phyloP scores from a whole-genome alignment of 768 basidiomycete species.

The Suillus sp. region DNA sequence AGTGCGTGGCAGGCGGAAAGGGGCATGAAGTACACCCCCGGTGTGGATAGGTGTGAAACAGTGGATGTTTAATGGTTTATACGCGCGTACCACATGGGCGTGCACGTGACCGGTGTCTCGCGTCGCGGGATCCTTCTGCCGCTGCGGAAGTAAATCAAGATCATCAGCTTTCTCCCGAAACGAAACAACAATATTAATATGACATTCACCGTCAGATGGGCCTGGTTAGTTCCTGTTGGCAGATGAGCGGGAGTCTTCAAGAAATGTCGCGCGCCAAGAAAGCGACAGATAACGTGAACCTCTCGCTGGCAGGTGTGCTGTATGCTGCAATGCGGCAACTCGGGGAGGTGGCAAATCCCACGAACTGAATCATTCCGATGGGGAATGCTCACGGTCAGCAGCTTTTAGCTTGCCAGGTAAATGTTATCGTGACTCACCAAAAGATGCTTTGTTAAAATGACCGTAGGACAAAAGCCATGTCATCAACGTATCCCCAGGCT shows the following conservation, averaged over 20 bases:
- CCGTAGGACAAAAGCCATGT: constrained; percentile 3
- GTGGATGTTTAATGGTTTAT: no score
- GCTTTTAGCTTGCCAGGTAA: neutral
- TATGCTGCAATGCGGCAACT: constrained; percentile 1
- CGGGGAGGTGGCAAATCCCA: constrained; percentile 5
- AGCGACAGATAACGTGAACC: neutral
- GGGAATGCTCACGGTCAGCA: constrained; percentile 1
- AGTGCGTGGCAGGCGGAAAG: neutral
- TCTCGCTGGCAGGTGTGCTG: constrained; percentile 10
- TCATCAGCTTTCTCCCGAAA: neutral
- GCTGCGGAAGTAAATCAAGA: constrained; percentile 12
- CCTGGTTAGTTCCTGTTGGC: neutral
- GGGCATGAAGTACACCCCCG: constrained; percentile 4
- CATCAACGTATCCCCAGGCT: neutral
- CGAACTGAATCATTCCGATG: neutral
- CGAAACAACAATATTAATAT: neutral
- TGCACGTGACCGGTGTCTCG: constrained; percentile 11
- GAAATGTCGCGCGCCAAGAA: neutral
- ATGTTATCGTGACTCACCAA: constrained; percentile 8
- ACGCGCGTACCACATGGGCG: constrained; percentile 15
- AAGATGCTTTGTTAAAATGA: neutral
- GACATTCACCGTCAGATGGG: neutral
- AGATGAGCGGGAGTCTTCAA: neutral
- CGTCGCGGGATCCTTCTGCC: constrained; percentile 8
- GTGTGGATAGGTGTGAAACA: neutral